phyloP scores from a whole-genome alignment of 208 protist genomes.

The Acanthamoeba healyi region DNA sequence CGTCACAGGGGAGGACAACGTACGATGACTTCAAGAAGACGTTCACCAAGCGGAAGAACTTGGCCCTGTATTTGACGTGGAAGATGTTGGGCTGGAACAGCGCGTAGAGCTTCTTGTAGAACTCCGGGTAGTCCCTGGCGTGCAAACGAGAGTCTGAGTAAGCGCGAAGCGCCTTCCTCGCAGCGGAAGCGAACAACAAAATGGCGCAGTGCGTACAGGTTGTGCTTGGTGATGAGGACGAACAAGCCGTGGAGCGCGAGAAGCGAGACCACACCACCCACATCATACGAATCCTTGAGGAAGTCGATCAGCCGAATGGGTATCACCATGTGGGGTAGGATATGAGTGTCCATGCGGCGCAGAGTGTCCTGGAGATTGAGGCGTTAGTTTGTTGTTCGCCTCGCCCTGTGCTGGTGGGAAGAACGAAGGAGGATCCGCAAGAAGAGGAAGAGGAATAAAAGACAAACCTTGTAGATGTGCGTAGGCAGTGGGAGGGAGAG shows the following conservation, averaged over 20 bases:
- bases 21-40: conserved; percentile 79
- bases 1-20: not conserved
- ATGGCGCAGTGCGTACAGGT: conserved; percentile 66
- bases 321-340: conserved; percentile 75
- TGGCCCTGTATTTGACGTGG: conserved; percentile 80
- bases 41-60: conserved; percentile 82
- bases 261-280: conserved; percentile 78
- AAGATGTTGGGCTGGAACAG: conserved; percentile 78
- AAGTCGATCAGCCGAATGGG: conserved; percentile 81
- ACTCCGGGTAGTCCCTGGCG: conserved; percentile 84
- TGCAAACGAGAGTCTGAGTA: not conserved
- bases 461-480: conserved; percentile 42
- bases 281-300: conserved; percentile 82
- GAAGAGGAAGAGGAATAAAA: not conserved
- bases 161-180: not conserved
- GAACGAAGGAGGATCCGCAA: not conserved
- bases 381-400: not conserved
- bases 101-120: conserved; percentile 81
- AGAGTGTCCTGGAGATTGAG: not conserved
- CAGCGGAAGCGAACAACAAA: not conserved
- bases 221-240: conserved; percentile 84
- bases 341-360: conserved; percentile 58
- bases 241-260: conserved; percentile 82
- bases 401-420: no score
- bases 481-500: conserved; percentile 27